Evolutionary conservation across 2,329 filamentous ascomycete species (phyloP).

Genomic region (Exophiala calicioides): DNA sequence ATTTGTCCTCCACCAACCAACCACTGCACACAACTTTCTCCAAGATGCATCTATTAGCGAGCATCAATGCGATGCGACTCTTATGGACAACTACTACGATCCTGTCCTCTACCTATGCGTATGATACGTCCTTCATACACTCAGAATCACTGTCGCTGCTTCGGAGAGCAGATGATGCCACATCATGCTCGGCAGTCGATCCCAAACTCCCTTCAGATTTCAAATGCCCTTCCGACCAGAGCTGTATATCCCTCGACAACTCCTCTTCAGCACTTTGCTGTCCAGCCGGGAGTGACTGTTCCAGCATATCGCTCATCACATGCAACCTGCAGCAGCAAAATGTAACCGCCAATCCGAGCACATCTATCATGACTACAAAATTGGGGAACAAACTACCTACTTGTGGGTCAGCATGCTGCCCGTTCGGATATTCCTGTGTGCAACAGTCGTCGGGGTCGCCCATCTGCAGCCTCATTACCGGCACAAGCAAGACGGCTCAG

Average conservation of each 20-base stretch:
- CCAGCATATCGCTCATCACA: slow-evolving; percentile 44
- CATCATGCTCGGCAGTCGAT: slow-evolving; percentile 39
- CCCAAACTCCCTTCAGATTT: slow-evolving; percentile 44
- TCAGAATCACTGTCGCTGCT: slow-evolving; percentile 6
- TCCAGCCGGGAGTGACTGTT: slow-evolving; percentile 44
- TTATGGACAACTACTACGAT: slow-evolving; percentile 8
- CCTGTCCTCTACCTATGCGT: slow-evolving; percentile 17
- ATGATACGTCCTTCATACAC: neutral
- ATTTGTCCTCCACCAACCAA: slow-evolving; percentile 17
- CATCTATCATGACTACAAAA: slow-evolving; percentile 44
- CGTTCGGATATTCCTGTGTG: slow-evolving; percentile 49
- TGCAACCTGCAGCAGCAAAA: slow-evolving; percentile 48
- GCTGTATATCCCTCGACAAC: slow-evolving; percentile 46
- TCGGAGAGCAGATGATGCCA: slow-evolving; percentile 10
- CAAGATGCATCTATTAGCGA: slow-evolving; percentile 11
- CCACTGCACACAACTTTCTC: slow-evolving; percentile 9
- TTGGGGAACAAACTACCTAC: slow-evolving; percentile 42
- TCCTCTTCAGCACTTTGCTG: slow-evolving; percentile 49
- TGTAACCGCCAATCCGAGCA: slow-evolving; percentile 39
- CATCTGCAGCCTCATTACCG: slow-evolving; percentile 21
- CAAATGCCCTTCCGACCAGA: slow-evolving; percentile 44
- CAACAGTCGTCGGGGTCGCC: slow-evolving; percentile 4
- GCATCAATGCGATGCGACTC: slow-evolving; percentile 7
- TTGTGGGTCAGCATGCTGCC: slow-evolving; percentile 48
- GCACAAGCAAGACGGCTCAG: slow-evolving; percentile 29